A percentile compares a stretch with the other conserved stretches of the same genome.
These are phyloP conservation scores for Russula earlei DNA, from an alignment of 768 basidiomycete species.

Conservation along the genomic window DNA sequence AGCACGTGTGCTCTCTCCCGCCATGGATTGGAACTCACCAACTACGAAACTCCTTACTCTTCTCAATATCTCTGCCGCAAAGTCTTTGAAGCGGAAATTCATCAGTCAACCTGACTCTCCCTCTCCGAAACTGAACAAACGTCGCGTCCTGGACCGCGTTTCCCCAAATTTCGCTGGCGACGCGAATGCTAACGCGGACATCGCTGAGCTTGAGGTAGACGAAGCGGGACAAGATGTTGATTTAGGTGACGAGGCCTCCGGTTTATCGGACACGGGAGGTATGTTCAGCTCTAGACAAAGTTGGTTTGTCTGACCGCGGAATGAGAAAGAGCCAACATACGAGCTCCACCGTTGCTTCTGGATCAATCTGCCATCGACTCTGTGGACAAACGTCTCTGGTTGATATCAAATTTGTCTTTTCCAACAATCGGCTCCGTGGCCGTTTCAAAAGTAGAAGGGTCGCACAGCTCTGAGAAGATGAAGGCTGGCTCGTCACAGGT, in stretches of 20 bases:
- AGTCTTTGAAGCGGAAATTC: slow-evolving; percentile 48
- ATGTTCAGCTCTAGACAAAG: neutral
- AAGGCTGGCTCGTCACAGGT: slow-evolving; percentile 13
- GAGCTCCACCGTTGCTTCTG: slow-evolving; percentile 46
- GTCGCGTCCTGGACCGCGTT: slow-evolving; percentile 35
- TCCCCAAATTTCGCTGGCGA: neutral
- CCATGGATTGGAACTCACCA: slow-evolving; percentile 42
- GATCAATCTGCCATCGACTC: slow-evolving; percentile 40
- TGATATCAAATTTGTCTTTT: slow-evolving; percentile 34
- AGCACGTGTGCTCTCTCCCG: no score
- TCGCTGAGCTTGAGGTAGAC: slow-evolving; percentile 1
- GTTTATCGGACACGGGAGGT: slow-evolving; percentile 18
- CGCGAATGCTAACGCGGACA: neutral
- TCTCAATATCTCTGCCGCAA: slow-evolving; percentile 81
- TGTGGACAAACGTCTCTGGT: slow-evolving; percentile 54
- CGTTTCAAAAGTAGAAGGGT: slow-evolving; percentile 39
- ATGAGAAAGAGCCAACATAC: slow-evolving; percentile 38
- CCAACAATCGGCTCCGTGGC: slow-evolving; percentile 53
- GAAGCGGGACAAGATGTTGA: slow-evolving; percentile 18
- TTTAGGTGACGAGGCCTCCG: neutral
- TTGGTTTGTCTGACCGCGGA: neutral
- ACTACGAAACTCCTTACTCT: slow-evolving; percentile 80
- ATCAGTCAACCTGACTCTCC: slow-evolving; percentile 32
- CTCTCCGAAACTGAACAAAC: slow-evolving; percentile 61
- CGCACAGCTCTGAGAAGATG: slow-evolving; percentile 9